These are phyloP conservation scores for Miscanthus sacchariflorus DNA, from an alignment of 202 grass and related monocot genomes.

Conservation along the genomic window DNA sequence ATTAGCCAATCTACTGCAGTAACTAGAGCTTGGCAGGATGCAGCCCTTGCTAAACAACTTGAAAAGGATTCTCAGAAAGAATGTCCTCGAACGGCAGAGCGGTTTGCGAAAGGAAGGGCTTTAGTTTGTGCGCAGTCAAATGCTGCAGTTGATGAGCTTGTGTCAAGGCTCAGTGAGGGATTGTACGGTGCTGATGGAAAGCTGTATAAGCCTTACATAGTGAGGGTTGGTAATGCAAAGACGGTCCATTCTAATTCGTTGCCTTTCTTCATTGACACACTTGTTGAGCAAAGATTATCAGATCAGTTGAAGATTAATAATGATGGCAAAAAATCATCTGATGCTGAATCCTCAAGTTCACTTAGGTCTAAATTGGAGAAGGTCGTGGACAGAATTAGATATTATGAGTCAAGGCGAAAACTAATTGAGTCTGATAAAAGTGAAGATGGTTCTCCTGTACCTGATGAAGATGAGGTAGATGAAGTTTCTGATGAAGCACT, in stretches of 20 bases:
- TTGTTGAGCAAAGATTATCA: conserved; percentile 84
- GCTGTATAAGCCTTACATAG: conserved; percentile 85
- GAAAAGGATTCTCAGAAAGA: conserved; percentile 75
- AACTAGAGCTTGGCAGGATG: conserved; percentile 91
- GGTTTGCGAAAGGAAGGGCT: conserved; percentile 71
- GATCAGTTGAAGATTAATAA: conserved; percentile 67
- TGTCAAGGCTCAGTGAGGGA: conserved; percentile 83
- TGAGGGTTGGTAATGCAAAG: conserved; percentile 92
- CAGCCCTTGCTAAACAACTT: conserved; percentile 81
- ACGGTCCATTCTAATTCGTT: conserved; percentile 90
- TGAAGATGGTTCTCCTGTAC: conserved; percentile 47
- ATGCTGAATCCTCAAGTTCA: conserved; percentile 71
- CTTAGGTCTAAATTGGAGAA: conserved; percentile 91
- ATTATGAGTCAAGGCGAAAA: conserved; percentile 86
- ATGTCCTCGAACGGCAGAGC: conserved; percentile 53
- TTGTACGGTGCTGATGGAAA: conserved; percentile 66
- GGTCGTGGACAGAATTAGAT: conserved; percentile 84
- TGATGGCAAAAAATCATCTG: conserved; percentile 56
- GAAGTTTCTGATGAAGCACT: conserved; percentile 87
- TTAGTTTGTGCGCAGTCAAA: conserved; percentile 95
- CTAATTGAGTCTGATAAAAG: conserved; percentile 59
- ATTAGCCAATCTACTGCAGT: conserved; percentile 73
- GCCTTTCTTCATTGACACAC: conserved; percentile 92
- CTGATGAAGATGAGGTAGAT: conserved; percentile 52
- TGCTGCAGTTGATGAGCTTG: conserved; percentile 96